These are phyloP conservation scores for Epithemia pelagica DNA, from an alignment of 108 stramenopile species.

Conservation along the genomic window DNA sequence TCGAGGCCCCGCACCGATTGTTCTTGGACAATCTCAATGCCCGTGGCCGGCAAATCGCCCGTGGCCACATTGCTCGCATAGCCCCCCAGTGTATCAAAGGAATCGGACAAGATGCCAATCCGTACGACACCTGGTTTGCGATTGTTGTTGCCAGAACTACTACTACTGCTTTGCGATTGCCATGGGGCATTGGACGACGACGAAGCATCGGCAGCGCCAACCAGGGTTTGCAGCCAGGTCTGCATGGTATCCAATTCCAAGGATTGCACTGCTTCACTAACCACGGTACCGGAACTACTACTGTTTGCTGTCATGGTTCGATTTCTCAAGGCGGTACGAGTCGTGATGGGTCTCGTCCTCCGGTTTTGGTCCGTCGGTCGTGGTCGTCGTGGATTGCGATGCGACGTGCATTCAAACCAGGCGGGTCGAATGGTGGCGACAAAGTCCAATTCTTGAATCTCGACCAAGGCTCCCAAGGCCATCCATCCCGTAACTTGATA, in stretches of 20 bases:
- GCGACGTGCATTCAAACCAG: background rate
- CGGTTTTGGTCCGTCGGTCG: background rate
- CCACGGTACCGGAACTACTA: background rate
- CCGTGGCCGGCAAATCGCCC: conserved; percentile 15
- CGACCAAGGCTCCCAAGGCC: background rate
- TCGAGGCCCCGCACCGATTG: background rate
- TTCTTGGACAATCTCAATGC: background rate
- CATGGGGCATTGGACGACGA: background rate
- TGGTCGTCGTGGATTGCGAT: background rate
- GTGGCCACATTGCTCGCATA: conserved; percentile 11
- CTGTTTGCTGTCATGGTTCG: background rate
- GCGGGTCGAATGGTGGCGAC: background rate
- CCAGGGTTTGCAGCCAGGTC: background rate
- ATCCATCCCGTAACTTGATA: background rate
- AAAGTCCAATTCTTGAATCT: background rate
- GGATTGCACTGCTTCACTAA: background rate
- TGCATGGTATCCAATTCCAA: background rate
- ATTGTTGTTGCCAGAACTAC: no score
- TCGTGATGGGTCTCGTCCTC: background rate
- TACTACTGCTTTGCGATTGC: no score
- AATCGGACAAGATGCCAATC: conserved; percentile 25
- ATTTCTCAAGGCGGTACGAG: no score
- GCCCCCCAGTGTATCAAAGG: background rate
- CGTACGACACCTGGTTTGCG: no score
- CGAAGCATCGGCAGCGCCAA: background rate